A percentile compares a stretch with the other conserved stretches of the same genome.
Conservation (phyloP, 257 asterid species). For the Gentiana straminea region DNA sequence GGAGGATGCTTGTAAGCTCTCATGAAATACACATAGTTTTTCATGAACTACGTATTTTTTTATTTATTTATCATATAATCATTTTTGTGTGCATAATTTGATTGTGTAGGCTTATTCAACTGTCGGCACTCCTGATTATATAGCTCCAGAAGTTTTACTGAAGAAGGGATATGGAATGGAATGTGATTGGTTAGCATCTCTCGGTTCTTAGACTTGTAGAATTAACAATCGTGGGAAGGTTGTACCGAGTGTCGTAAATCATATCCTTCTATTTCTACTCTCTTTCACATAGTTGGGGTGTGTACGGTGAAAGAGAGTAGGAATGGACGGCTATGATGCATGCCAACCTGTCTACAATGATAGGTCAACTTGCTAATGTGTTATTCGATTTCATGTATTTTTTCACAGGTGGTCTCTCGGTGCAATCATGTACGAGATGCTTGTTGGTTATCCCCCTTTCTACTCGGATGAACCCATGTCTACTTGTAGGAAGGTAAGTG, state of each 20-base stretch:
- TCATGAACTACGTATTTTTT: too few relatives aligned
- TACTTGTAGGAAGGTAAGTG: constrained; percentile 78
- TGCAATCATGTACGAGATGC: constrained; percentile 98
- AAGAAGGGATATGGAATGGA: constrained; percentile 98
- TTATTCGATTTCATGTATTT: constrained; percentile 13
- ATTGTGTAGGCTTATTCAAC: constrained; percentile 85
- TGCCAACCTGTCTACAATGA: too few relatives aligned
- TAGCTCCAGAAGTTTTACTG: constrained; percentile 92
- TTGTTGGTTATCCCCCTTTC: constrained; percentile 95
- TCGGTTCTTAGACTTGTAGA: background rate
- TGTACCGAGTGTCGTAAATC: too few relatives aligned
- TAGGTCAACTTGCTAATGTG: constrained; percentile 27
- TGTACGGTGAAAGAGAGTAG: too few relatives aligned
- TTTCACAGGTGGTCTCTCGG: constrained; percentile 90
- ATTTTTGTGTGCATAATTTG: constrained; percentile 1
- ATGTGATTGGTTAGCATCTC: constrained; percentile 76
- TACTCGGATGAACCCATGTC: constrained; percentile 98
- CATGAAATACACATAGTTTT: background rate
- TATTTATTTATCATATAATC: background rate
- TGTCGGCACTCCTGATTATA: constrained; percentile 98
- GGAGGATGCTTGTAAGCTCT: constrained; percentile 86
- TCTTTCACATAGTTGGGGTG: too few relatives aligned
- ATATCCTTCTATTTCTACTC: too few relatives aligned
- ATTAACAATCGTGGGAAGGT: too few relatives aligned
- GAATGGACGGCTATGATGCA: too few relatives aligned